Evolutionary conservation across 371 early-diverging fungal genomes (phyloP), one percentile per base, ranked within the genome.

Genomic region (Apophysomyces trapeziformis): DNA sequence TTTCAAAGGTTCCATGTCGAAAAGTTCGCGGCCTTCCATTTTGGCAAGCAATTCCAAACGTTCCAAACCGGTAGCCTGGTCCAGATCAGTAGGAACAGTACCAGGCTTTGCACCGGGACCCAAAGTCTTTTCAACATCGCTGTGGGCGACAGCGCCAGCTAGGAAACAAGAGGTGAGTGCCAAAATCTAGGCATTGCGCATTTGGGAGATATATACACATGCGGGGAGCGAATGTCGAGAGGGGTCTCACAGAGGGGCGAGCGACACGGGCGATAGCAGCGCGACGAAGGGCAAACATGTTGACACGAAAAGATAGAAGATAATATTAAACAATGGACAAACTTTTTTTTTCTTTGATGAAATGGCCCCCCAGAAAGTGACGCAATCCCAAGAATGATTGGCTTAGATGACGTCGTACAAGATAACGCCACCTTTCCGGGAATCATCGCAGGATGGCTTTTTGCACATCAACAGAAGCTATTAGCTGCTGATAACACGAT

Each of bases 51-150:
- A 85, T 86, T 97, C 96, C 70, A 86, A 83, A 75, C 96, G 94
- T 84, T 93, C 95, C 66, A 85, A 72, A 85, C 97, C 96, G 60
- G 96, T 91, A 65, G 95, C 83, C 74, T 96, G 89, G 66, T 95
- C 94, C 78, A 89, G 84, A 80, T 94, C 91, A 70, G 93, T 92
- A 62, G 95, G 90, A 59, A 94, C 68, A 65, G 80, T 86, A 66
- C 90, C 92, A 44, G 89, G 85, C 35, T 90, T 90, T 43, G 79
- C 82, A 61, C 88, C 91, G 36, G 85, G 81, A 57, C 72, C 73
- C 39, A 38, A 38, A 38, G 38, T 47, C 37, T 38, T 47, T 21
- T 50, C 67, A 38, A 59, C 58, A 21, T 58, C 50, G 56, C 43
- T 60, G 56, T 76, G 73, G 59, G 73, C 73, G 59, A 76, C 76